These are phyloP conservation scores for Croton laevigatus DNA, from an alignment of 441 rosid genomes.

Conservation along the genomic window DNA sequence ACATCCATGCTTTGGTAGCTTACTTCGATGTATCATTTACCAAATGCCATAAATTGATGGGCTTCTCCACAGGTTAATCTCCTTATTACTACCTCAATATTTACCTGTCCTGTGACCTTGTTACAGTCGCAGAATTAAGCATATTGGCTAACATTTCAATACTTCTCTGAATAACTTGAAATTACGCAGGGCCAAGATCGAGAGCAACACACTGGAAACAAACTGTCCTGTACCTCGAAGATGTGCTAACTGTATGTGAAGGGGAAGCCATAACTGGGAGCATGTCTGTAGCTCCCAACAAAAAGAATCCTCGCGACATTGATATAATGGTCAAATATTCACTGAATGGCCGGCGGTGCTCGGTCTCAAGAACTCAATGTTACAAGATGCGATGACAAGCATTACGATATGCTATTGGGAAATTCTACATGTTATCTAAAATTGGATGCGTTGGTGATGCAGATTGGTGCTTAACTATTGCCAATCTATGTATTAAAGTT, in stretches of 20 bases:
- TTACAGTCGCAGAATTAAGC: neutral
- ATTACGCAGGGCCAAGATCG: conserved; percentile 56
- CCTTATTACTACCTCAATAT: neutral
- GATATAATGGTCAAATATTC: conserved; percentile 81
- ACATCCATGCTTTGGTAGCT: conserved; percentile 94
- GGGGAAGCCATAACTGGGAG: conserved; percentile 83
- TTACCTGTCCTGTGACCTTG: neutral
- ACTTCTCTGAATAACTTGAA: conserved; percentile 14
- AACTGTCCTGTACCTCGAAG: conserved; percentile 89
- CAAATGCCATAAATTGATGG: conserved; percentile 84
- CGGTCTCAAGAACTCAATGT: conserved; percentile 60
- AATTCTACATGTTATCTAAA: neutral
- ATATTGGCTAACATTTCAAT: neutral
- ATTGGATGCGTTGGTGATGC: neutral
- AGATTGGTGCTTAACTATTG: neutral
- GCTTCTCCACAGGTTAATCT: conserved; percentile 87
- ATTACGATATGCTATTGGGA: neutral
- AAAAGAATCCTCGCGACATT: conserved; percentile 88
- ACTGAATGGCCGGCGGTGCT: conserved; percentile 62
- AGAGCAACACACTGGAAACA: conserved; percentile 96
- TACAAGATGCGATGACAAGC: conserved; percentile 89
- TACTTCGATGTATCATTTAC: conserved; percentile 95
- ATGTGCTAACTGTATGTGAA: conserved; percentile 84
- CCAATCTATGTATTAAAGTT: neutral
- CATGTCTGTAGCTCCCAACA: conserved; percentile 85